Percentiles rank a stretch among this genome's conserved stretches.
Conservation (phyloP, 78 protist species). For the Mantamonas sphyraenae region DNA sequence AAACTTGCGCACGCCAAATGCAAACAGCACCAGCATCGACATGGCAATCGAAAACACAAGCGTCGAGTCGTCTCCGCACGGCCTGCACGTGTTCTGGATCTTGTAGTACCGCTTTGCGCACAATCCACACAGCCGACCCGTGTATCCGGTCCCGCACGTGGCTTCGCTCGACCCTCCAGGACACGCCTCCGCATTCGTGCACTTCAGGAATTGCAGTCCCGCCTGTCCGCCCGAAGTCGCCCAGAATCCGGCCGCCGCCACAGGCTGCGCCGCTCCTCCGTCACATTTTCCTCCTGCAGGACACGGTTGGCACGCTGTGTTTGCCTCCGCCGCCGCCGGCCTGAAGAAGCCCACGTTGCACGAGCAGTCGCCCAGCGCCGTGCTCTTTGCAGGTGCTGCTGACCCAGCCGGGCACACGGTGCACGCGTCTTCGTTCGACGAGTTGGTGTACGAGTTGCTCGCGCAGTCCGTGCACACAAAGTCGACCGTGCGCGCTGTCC, state of each 20-base stretch:
- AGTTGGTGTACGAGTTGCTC: too few species aligned
- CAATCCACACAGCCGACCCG: neutral
- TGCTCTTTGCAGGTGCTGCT: neutral
- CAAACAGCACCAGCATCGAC: neutral
- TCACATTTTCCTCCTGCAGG: neutral
- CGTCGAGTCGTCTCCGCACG: neutral
- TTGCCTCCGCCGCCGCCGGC: neutral
- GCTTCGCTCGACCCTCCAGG: neutral
- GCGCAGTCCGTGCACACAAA: too few species aligned
- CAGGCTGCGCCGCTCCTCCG: neutral
- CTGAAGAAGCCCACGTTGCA: neutral
- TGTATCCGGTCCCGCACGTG: neutral
- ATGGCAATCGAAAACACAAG: neutral
- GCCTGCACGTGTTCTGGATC: neutral
- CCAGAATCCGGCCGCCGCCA: neutral
- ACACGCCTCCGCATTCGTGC: neutral
- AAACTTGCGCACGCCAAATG: neutral
- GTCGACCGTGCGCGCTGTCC: too few species aligned
- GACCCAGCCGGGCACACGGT: neutral
- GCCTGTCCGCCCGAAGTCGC: neutral
- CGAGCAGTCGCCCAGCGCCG: neutral
- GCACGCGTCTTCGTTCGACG: neutral
- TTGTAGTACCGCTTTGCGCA: neutral
- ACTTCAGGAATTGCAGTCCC: neutral
- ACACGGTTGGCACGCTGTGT: neutral